Evolutionary conservation across 139 green algal genomes (phyloP), one percentile per base, ranked within the genome.

Genomic region (Micractinium sp.): DNA sequence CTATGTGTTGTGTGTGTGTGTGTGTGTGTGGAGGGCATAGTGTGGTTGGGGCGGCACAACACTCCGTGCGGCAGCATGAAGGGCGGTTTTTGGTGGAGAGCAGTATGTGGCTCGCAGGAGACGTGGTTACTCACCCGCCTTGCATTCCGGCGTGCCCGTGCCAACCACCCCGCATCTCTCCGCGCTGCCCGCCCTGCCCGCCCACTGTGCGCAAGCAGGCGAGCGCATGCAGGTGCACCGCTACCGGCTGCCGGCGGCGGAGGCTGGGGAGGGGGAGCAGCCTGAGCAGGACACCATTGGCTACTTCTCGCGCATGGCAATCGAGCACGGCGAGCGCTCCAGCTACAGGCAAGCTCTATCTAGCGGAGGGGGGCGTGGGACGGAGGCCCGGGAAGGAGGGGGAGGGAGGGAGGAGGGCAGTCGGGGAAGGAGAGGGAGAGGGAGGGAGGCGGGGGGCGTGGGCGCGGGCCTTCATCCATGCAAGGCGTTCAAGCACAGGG

Each of bases 191-290:
- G 47, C 47, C 47, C 47, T 56, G 47, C 47, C 47, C 47, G 9
- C 9, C 9, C 47, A 56, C 47, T 0, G 18, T 47, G 47, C 47
- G 47, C 38, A 13, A 80, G 69, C 90, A 94, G 90, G 93, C 3
- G 90, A 94, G 82, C 88, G 93, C 41, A 93, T 98, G 20, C 96
- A 98, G 89, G 61, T 97, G 80, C 96, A 98, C 88, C 87, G 87
- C n/a, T 63, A 92, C n/a, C 31, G 77, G 36, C 20, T 20, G 31
- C 23, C n/a, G 38, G 33, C 63, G 36, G 35, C 5, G 77, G 77
- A 83, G 29, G 77, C 33, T 5, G 33, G 38, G 38, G 63, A 16
- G 60, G 60, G 60, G 29, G 38, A n/a, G 31, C n/a, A 25, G 67
- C n/a, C 12, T 16, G 73, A n/a, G n/a, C 74, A 16, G n/a, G 74